Evolutionary conservation across 345 rosid species (phyloP).

Genomic region (Sapria himalayana): DNA sequence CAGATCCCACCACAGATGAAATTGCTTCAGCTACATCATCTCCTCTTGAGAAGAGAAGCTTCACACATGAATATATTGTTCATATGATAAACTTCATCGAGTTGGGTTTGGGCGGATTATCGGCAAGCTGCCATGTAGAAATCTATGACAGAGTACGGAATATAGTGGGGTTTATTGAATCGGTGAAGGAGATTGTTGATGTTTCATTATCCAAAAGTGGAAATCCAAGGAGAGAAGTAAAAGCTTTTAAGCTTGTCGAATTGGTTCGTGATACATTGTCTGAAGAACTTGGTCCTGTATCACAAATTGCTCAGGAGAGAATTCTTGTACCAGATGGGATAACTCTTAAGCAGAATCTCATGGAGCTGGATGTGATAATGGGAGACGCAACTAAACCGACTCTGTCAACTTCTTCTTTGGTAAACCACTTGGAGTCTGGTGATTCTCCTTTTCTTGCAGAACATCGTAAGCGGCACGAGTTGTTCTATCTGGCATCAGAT

Average conservation of each 20-base stretch:
- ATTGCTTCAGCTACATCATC: conserved; percentile 12
- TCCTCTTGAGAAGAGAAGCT: conserved; percentile 11
- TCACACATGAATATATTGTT: conserved; percentile 26
- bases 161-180: conserved; percentile 40
- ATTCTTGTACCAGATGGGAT: conserved; percentile 46
- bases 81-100: conserved; percentile 36
- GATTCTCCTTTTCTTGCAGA: conserved; percentile 43
- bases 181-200: conserved; percentile 24
- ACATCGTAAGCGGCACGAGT: conserved; percentile 74
- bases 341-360: conserved; percentile 48
- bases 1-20: conserved; percentile 5
- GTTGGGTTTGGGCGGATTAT: conserved; percentile 27
- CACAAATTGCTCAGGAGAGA: conserved; percentile 44
- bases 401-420: conserved; percentile 21
- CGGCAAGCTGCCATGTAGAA: conserved; percentile 49
- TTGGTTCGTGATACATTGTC: conserved; percentile 41
- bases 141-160: conserved; percentile 63
- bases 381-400: conserved; percentile 22
- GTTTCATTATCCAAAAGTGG: conserved; percentile 9
- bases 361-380: conserved; percentile 39
- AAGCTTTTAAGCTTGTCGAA: conserved; percentile 20
- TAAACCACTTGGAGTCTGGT: conserved; percentile 14
- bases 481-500: conserved; percentile 61
- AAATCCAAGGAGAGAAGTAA: conserved; percentile 12
- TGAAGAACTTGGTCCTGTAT: conserved; percentile 62